Evolutionary conservation across 495 filamentous ascomycete species (phyloP).

Genomic region (Glonium stellatum): DNA sequence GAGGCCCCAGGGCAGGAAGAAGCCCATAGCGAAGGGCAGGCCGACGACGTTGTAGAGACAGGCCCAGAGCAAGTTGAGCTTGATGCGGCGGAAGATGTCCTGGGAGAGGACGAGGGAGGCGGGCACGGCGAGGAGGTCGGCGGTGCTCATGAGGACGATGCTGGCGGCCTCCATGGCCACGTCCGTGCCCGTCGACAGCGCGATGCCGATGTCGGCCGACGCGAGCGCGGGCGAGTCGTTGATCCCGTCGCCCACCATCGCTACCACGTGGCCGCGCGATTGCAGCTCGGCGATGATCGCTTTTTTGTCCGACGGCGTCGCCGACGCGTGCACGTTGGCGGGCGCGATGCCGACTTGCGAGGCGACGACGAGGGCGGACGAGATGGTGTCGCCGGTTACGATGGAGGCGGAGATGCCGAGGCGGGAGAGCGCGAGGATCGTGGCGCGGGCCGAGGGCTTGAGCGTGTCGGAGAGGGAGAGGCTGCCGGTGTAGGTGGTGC

Average conservation of each 20-base stretch:
- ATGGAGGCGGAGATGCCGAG: slow-evolving; percentile 83
- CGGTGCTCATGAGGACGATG: slow-evolving; percentile 88
- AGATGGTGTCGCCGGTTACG: slow-evolving; percentile 84
- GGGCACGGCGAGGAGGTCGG: slow-evolving; percentile 86
- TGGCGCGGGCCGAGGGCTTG: slow-evolving; percentile 76
- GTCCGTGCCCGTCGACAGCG: slow-evolving; percentile 86
- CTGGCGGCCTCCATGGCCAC: slow-evolving; percentile 97
- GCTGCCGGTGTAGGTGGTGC: slow-evolving; percentile 68
- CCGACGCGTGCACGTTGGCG: slow-evolving; percentile 69
- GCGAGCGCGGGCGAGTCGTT: slow-evolving; percentile 97
- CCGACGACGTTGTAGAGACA: slow-evolving; percentile 90
- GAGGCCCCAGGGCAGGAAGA: slow-evolving; percentile 81
- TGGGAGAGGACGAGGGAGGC: slow-evolving; percentile 75
- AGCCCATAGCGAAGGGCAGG: slow-evolving; percentile 92
- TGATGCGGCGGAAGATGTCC: slow-evolving; percentile 86
- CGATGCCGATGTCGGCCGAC: slow-evolving; percentile 87
- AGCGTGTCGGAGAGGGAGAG: slow-evolving; percentile 82
- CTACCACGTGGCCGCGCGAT: slow-evolving; percentile 62
- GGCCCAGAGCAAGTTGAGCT: slow-evolving; percentile 85
- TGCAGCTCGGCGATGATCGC: slow-evolving; percentile 73
- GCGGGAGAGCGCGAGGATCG: slow-evolving; percentile 72
- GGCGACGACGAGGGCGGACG: slow-evolving; percentile 77
- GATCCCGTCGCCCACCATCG: slow-evolving; percentile 98
- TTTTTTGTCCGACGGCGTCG: slow-evolving; percentile 83
- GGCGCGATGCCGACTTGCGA: slow-evolving; percentile 70